Evolutionary conservation across 805 yeast species (phyloP).

Genomic region (Suhomyces prunicola): DNA sequence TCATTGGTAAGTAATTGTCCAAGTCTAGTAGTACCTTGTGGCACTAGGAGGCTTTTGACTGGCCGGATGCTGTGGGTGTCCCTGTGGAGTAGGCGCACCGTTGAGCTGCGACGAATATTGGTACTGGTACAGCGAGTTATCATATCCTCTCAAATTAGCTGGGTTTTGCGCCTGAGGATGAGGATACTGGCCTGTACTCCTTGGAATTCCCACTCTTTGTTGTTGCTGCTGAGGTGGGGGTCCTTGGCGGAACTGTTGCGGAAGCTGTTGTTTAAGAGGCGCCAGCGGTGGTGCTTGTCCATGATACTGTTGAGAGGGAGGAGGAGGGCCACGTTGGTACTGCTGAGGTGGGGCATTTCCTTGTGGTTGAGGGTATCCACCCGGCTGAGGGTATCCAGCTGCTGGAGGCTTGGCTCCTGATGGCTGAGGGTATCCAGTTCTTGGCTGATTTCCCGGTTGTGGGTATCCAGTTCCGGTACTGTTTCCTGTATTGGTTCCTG

Average conservation of each 20-base stretch:
- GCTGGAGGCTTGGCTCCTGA: not conserved
- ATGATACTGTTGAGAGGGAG: slow-evolving; percentile 9
- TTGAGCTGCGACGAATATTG: slow-evolving; percentile 4
- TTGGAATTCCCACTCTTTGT: slow-evolving; percentile 3
- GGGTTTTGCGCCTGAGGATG: slow-evolving; percentile 4
- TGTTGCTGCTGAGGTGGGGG: slow-evolving; percentile 1
- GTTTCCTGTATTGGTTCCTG: not conserved
- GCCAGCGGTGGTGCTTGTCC: slow-evolving; percentile 8
- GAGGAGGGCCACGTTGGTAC: slow-evolving; percentile 6
- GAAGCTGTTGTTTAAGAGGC: slow-evolving; percentile 6
- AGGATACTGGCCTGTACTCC: slow-evolving; percentile 9
- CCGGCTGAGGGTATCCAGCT: not conserved
- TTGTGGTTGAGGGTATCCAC: slow-evolving; percentile 2
- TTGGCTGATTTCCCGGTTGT: not conserved
- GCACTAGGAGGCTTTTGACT: slow-evolving; percentile 1
- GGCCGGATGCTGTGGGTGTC: not conserved
- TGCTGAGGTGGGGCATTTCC: slow-evolving; percentile 4
- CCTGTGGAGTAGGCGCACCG: slow-evolving; percentile 2
- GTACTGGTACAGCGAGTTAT: slow-evolving; percentile 3
- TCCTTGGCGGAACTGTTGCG: slow-evolving; percentile 10
- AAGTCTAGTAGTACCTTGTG: slow-evolving; percentile 5
- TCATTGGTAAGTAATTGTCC: too few relatives aligned
- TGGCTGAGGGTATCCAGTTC: not conserved
- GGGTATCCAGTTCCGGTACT: not conserved
- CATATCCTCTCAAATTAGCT: slow-evolving; percentile 8